Evolutionary conservation across 495 filamentous ascomycete species (phyloP), one percentile per base, ranked within the genome.

Genomic region (Xylaria curta): DNA sequence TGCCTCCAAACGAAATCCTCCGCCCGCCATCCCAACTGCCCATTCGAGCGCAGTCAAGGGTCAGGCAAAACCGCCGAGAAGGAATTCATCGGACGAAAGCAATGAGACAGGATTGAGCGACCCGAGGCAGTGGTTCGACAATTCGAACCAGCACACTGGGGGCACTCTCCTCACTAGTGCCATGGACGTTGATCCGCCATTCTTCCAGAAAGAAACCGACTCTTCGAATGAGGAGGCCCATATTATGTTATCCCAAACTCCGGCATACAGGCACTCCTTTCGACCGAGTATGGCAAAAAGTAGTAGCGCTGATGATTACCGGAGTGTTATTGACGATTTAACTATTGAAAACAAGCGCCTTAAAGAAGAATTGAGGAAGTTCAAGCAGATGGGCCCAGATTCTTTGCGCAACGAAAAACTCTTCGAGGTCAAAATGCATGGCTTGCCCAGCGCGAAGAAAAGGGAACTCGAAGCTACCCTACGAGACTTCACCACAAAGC

Each of bases 361-460:
- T 63, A 93, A 90, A 79, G 87, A 88, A 72, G 90, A 88, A 74
- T 72, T 95, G 69, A 89, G 84, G 75, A 88, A 89, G 66, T 91
- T 91, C 71, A 90, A 91, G 76, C 88, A 86, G 60, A 76, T 88
- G 69, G 87, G 91, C 15, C 87, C 88, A 42, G 81, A 87, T 42
- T 85, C 88, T 71, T 78, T 93, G 65, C 78, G 79, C 2, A 84
- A 80, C 38, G 92, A 95, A 21, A 92, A 90, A 72, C 81, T 95
- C 3, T 93, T 95, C 73, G 93, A 95, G 76, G 87, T 95, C 59
- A 87, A 90, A 73, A 83, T 94, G 42, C 91, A 94, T 76, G 89
- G 88, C 3, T 80, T 95, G 44, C 85, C 90, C 8, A 78, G 80
- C 38, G 82, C 86, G 49, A 93, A 91, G 79, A 93, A 91, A 75